Percentiles rank a stretch among this genome's conserved stretches.
These are phyloP conservation scores for Ceratocystis diversiconidia DNA, from an alignment of 2,329 filamentous ascomycete species.

Conservation along the genomic window DNA sequence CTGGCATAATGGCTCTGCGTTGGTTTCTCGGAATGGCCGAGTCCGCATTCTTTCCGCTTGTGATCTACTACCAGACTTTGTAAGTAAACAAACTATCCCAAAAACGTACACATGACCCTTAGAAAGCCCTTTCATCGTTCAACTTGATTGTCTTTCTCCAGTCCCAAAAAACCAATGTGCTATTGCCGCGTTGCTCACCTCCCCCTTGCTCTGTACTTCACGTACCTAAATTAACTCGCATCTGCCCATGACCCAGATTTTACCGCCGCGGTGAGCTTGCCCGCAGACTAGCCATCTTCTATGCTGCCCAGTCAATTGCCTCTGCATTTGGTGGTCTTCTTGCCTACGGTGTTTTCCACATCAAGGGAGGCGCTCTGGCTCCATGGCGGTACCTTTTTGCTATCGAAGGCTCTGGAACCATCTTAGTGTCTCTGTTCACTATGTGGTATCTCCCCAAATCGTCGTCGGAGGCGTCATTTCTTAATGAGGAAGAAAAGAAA, in stretches of 20 bases:
- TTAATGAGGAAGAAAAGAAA: slow-evolving; percentile 49
- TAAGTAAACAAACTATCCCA: not conserved
- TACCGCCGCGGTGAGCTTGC: slow-evolving; percentile 35
- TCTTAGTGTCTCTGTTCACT: slow-evolving; percentile 48
- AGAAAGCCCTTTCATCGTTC: too few species aligned
- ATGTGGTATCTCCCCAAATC: slow-evolving; percentile 55
- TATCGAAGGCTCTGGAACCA: slow-evolving; percentile 42
- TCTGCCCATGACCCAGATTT: slow-evolving; percentile 25
- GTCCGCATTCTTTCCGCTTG: slow-evolving; percentile 40
- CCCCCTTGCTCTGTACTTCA: not conserved
- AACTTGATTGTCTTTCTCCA: not conserved
- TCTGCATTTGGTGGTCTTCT: slow-evolving; percentile 39
- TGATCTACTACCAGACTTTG: slow-evolving; percentile 37
- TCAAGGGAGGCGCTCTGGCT: slow-evolving; percentile 27
- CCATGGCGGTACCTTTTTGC: slow-evolving; percentile 40
- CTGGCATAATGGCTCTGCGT: slow-evolving; percentile 35
- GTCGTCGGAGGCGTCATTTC: slow-evolving; percentile 49
- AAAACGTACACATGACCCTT: not conserved
- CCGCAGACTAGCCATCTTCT: slow-evolving; percentile 48
- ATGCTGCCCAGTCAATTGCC: slow-evolving; percentile 61
- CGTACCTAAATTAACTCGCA: not conserved
- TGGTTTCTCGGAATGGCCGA: slow-evolving; percentile 40
- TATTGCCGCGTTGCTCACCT: not conserved
- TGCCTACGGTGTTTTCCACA: slow-evolving; percentile 36
- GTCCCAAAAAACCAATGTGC: not conserved